phyloP scores from a whole-genome alignment of 2,329 filamentous ascomycete species.

The Cadophora sp. region DNA sequence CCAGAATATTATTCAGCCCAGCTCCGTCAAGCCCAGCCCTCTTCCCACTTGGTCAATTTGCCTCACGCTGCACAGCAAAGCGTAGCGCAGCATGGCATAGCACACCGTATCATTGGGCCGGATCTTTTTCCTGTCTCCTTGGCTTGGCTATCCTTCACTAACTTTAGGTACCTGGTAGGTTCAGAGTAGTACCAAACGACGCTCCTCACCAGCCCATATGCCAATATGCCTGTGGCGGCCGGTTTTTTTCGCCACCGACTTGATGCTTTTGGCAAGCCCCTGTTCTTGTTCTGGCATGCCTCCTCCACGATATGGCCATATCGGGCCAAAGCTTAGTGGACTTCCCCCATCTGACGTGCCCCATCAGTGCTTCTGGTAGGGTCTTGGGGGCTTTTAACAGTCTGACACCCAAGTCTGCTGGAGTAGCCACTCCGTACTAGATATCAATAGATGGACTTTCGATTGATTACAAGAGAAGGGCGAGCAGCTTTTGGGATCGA shows the following conservation, averaged over 20 bases:
- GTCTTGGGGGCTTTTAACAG: background rate
- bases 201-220: background rate
- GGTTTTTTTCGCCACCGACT: background rate
- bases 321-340: conserved; percentile 8
- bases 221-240: background rate
- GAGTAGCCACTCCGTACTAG: background rate
- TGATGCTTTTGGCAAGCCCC: background rate
- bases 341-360: conserved; percentile 5
- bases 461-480: too few species aligned
- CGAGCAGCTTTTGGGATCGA: too few species aligned
- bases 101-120: background rate
- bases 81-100: background rate
- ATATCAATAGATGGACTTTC: background rate
- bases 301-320: background rate
- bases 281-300: conserved; percentile 1
- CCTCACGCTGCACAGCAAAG: background rate
- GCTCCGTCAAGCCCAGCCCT: background rate
- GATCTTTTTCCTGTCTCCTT: background rate
- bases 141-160: background rate
- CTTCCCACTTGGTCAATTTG: background rate
- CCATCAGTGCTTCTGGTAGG: background rate
- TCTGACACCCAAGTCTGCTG: background rate
- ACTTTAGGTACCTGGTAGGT: background rate
- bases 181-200: background rate
- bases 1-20: background rate